These are phyloP conservation scores for Botrytis fragariae DNA, from an alignment of 2,329 filamentous ascomycete species.

Conservation along the genomic window DNA sequence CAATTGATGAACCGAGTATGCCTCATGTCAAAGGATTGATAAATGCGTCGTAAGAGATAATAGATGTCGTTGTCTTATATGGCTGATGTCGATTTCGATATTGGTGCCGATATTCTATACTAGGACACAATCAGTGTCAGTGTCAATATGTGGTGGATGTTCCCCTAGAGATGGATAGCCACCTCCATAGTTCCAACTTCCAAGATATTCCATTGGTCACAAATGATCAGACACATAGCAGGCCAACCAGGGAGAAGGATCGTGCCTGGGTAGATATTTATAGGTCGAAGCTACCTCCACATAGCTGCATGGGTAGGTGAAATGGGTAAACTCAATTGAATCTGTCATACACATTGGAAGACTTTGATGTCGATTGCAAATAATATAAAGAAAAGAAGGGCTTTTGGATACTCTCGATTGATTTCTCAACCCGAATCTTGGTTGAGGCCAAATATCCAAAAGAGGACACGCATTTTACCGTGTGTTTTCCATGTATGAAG, in stretches of 20 bases:
- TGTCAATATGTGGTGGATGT: not conserved
- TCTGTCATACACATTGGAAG: not conserved
- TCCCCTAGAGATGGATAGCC: not conserved
- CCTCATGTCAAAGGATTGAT: constrained; percentile 20
- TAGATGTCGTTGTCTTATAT: not conserved
- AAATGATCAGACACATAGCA: not conserved
- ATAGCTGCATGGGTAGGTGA: not conserved
- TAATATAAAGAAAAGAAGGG: not conserved
- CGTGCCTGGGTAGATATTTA: not conserved
- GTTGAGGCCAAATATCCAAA: not conserved
- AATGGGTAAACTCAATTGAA: not conserved
- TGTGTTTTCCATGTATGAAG: too few relatives aligned
- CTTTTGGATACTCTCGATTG: not conserved
- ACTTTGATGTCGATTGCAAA: not conserved
- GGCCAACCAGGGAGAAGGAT: not conserved
- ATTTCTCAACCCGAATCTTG: not conserved
- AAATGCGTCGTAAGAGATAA: not conserved
- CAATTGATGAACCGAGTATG: constrained; percentile 34
- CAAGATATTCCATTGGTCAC: not conserved
- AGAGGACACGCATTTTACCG: too few relatives aligned
- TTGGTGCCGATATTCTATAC: not conserved
- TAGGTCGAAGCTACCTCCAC: not conserved
- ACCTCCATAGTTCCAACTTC: not conserved
- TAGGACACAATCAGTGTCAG: not conserved
- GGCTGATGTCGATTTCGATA: not conserved